These are phyloP conservation scores for Madurella fahalii DNA, from an alignment of 2,329 filamentous ascomycete species.

Conservation along the genomic window DNA sequence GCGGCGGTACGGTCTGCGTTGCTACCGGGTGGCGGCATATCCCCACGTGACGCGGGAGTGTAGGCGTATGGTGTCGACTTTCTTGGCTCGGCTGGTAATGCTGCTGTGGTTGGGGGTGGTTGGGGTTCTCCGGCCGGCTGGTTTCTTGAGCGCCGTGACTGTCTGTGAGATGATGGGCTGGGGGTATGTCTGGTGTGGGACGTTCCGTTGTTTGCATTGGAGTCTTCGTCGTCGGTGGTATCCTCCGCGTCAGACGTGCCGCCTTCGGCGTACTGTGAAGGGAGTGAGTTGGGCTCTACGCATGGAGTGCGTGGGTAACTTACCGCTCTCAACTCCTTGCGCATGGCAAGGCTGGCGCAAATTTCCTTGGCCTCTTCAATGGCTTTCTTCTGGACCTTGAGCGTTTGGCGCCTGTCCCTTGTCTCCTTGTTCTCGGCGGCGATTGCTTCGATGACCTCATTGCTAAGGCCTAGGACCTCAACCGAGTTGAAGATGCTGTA, in stretches of 20 bases:
- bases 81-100: neutral
- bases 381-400: slow-evolving; percentile 46
- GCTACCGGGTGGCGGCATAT: too few species aligned
- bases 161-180: neutral
- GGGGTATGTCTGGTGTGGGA: slow-evolving; percentile 8
- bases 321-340: slow-evolving; percentile 43
- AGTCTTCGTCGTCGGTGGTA: slow-evolving; percentile 29
- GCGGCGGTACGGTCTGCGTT: neutral
- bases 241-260: slow-evolving; percentile 26
- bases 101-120: neutral
- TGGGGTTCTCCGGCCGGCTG: slow-evolving; percentile 4
- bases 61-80: neutral
- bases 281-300: slow-evolving; percentile 1
- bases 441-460: slow-evolving; percentile 45
- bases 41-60: neutral
- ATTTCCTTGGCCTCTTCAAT: slow-evolving; percentile 49
- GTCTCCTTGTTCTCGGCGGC: slow-evolving; percentile 52
- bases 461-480: slow-evolving; percentile 46
- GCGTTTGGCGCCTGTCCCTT: slow-evolving; percentile 43
- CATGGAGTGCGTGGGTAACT: neutral
- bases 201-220: slow-evolving; percentile 1
- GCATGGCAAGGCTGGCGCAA: slow-evolving; percentile 49
- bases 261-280: slow-evolving; percentile 28
- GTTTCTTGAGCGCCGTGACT: slow-evolving; percentile 6
- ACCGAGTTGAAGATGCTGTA: slow-evolving; percentile 49